Evolutionary conservation across 148 eudicot genomes (phyloP), one percentile per base, ranked within the genome.

Genomic region (Amaranthus palmeri): DNA sequence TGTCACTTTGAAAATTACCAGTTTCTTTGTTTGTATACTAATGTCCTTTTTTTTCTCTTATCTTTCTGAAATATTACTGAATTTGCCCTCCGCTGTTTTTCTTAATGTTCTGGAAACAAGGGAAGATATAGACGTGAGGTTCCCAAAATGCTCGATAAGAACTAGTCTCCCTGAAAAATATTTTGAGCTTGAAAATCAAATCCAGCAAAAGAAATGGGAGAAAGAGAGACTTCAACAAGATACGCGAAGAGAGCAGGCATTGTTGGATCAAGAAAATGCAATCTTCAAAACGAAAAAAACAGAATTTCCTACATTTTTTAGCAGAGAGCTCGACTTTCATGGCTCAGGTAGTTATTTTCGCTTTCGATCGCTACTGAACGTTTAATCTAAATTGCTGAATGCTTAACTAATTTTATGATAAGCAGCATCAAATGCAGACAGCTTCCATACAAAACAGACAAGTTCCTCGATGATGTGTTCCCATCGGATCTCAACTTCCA

Each of bases 121-220:
- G 90, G 85, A 77, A 81, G 87, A 88, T 60, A 76, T 85, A 9
- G 86, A 75, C 70, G 81, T 91, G 67, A 83, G 74, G 76, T 95
- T 95, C 71, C 90, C 96, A 6, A 82, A 74, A 75, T 72, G 68
- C 80, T 80, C 84, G 43, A 73, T 42, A 45, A 77, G 46, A 42
- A 66, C 78, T 15, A 64, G 77, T 69, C 74, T 80, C 53, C 77
- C 90, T 62, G 83, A 63, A 54, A 68, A 62, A 46, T 82, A 79
- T 71, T 67, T 49, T 63, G 89, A 82, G 55, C 78, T 63, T 55
- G 93, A 90, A 84, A 86, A 78, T 36, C 80, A 58, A 76, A 66
- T 96, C 17, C 86, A 87, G 87, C 86, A 86, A 74, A 77, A 70
- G 77, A 83, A 81, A 70, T 90, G 90, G 89, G 83, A 83, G 73